Base-by-base conservation (phyloP, 371 early-diverging fungal genomes). In the Spiromyces aspiralis region DNA sequence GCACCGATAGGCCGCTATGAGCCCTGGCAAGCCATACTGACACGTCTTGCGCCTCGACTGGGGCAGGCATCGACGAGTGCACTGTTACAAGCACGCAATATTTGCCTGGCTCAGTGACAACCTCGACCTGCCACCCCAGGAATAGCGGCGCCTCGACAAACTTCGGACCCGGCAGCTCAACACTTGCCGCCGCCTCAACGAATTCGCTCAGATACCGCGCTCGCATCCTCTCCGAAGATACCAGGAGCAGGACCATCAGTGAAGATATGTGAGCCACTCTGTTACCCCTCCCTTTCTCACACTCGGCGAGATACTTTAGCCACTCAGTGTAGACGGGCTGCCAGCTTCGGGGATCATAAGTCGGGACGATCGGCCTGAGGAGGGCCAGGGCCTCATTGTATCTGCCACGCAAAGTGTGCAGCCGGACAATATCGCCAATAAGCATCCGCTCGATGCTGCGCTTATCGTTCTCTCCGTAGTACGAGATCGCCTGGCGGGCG, bases 401-500 rank as follows among this genome's bases (percentile, higher is more conserved):
- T 12, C 57, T 54, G 26, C 25, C 45, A 16, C 69, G 58, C n/a
- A 55, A 23, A 12, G 55, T 47, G 25, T 51, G 69, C 23, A 68
- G 50, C 25, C 47, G 69, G 20, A 67, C 69, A 23, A 68, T 45
- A 24, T 68, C 69, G 46, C 57, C 60, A 19, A 50, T 63, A 50
- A 68, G 27, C 27, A 57, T 54, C 19, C 51, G 56, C n/a, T 64
- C 64, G 26, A 68, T 56, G 26, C 69, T 56, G 16, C 51, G 28
- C 1, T 63, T 53, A 21, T 60, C 69, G 45, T 61, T 52, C 41
- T 68, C 69, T 22, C 41, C 47, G 44, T 56, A 68, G 55, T 68
- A 68, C 48, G 66, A 62, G 27, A 57, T 48, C 1, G 69, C 68
- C 69, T 62, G 20, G 62, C 62, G 35, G 60, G 60, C 21, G 25